These are phyloP conservation scores for Hyparrhenia diplandra DNA, from an alignment of 176 grass and related monocot genomes.

Conservation along the genomic window DNA sequence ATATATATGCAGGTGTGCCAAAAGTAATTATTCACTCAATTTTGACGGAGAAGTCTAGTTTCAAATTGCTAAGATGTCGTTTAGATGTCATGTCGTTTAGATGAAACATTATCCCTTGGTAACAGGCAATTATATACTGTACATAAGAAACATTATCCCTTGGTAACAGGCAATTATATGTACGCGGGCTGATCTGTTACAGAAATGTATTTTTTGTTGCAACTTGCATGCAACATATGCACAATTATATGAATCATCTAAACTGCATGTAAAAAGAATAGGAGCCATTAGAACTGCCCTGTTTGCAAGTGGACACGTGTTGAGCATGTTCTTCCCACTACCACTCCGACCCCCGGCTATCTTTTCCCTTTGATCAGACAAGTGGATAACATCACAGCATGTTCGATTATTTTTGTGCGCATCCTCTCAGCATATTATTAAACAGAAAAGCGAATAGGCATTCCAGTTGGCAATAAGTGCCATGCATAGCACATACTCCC, in stretches of 20 bases:
- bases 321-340: slow-evolving; percentile 18
- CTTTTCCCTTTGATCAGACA: slow-evolving; percentile 5
- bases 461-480: neutral
- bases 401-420: neutral
- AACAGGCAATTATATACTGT: too few species aligned
- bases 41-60: neutral
- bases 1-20: neutral
- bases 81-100: neutral
- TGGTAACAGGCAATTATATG: neutral
- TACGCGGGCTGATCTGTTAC: neutral
- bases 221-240: slow-evolving; percentile 12
- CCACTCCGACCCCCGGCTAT: too few species aligned
- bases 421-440: slow-evolving; percentile 4
- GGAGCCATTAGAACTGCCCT: neutral
- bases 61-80: too few species aligned
- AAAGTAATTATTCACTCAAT: neutral
- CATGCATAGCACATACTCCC: neutral
- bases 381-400: neutral
- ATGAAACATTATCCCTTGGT: neutral
- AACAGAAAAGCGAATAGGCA: neutral
- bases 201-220: neutral
- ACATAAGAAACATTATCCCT: neutral
- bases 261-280: neutral
- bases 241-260: neutral
- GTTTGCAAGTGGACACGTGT: slow-evolving; percentile 10